Conservation (phyloP, 2,329 filamentous ascomycete genomes). For the Stagonosporopsis vannaccii region DNA sequence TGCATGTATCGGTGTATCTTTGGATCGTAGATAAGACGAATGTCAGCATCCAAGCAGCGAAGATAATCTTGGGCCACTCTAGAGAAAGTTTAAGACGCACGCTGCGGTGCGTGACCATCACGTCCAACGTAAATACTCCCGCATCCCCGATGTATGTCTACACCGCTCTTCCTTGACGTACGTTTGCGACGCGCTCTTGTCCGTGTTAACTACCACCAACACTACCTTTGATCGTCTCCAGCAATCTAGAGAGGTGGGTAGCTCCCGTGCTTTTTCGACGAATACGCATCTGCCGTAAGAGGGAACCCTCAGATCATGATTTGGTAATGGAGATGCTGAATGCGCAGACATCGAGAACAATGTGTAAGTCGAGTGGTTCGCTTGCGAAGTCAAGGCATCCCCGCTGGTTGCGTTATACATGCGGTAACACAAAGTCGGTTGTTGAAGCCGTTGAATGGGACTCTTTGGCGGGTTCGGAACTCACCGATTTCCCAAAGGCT, state of each 20-base stretch:
- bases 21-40: neutral
- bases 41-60: neutral
- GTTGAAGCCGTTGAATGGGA: neutral
- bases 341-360: neutral
- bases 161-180: conserved; percentile 30
- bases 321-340: neutral
- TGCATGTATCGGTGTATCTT: neutral
- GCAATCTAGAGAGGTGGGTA: neutral
- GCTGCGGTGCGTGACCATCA: neutral
- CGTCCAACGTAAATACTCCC: conserved; percentile 14
- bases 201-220: neutral
- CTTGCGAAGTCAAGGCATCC: neutral
- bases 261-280: neutral
- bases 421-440: neutral
- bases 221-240: neutral
- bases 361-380: neutral
- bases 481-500: conserved; percentile 7
- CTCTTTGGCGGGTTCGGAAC: neutral
- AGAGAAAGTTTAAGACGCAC: neutral
- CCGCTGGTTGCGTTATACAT: neutral
- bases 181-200: neutral
- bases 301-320: too few species aligned
- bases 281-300: neutral
- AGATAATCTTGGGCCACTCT: neutral
- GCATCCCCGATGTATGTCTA: conserved; percentile 30